A percentile compares a stretch with the other conserved stretches of the same genome.
Conservation (phyloP, 192 early-diverging fungal species). For the Allomyces arbusculus region DNA sequence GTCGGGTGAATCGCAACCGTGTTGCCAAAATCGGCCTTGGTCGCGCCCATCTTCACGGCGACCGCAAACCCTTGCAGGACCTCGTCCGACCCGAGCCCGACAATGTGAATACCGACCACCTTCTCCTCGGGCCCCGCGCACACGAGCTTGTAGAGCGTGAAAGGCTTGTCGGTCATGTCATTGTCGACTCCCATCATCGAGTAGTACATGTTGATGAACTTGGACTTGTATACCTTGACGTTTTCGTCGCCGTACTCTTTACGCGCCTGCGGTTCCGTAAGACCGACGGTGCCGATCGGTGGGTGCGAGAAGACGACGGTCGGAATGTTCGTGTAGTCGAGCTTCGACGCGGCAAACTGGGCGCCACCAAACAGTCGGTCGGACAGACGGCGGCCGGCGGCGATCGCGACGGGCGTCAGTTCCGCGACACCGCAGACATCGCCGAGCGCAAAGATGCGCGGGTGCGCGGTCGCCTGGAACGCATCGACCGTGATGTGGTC, state of each 20-base stretch:
- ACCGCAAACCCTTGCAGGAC: slow-evolving; percentile 89
- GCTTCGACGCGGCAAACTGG: slow-evolving; percentile 45
- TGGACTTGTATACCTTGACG: slow-evolving; percentile 67
- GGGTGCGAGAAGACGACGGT: slow-evolving; percentile 93
- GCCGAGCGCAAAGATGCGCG: slow-evolving; percentile 70
- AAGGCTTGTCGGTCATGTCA: slow-evolving; percentile 64
- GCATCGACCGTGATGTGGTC: slow-evolving; percentile 69
- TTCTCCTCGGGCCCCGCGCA: slow-evolving; percentile 75
- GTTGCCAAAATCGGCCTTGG: slow-evolving; percentile 87
- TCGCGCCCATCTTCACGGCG: slow-evolving; percentile 97
- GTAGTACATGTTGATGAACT: slow-evolving; percentile 83
- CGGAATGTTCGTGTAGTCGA: slow-evolving; percentile 86
- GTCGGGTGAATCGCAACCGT: slow-evolving; percentile 96
- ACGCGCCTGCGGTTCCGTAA: slow-evolving; percentile 65
- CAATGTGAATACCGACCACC: slow-evolving; percentile 85
- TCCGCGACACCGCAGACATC: slow-evolving; percentile 80
- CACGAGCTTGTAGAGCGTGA: slow-evolving; percentile 81
- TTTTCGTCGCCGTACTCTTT: slow-evolving; percentile 49
- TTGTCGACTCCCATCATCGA: slow-evolving; percentile 18
- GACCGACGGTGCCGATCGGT: slow-evolving; percentile 67
- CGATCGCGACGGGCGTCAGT: slow-evolving; percentile 94
- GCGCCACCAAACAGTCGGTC: slow-evolving; percentile 78
- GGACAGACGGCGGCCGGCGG: slow-evolving; percentile 70
- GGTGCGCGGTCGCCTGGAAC: slow-evolving; percentile 57
- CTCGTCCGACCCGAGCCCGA: slow-evolving; percentile 39